phyloP scores from a whole-genome alignment of 192 early-diverging fungal genomes.

The Globomyces pollinis-pini region DNA sequence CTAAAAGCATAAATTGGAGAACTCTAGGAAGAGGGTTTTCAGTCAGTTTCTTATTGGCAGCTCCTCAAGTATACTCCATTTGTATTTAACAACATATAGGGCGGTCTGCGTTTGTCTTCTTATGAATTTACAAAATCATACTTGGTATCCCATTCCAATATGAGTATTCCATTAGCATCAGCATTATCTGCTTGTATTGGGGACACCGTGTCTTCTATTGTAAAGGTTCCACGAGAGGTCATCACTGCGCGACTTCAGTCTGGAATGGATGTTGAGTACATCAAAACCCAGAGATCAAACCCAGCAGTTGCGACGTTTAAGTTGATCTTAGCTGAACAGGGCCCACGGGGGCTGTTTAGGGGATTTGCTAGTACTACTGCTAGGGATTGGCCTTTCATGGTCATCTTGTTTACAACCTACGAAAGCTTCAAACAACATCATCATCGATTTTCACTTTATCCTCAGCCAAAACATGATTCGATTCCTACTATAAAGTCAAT shows the following conservation, averaged over 20 bases:
- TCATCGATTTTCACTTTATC: slow-evolving; percentile 32
- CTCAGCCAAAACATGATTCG: slow-evolving; percentile 19
- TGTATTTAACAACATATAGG: too few species aligned
- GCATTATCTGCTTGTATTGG: slow-evolving; percentile 64
- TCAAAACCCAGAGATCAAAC: not conserved
- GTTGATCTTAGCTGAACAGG: slow-evolving; percentile 49
- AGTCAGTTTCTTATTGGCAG: slow-evolving; percentile 58
- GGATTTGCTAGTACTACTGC: slow-evolving; percentile 66
- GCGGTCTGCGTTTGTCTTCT: slow-evolving; percentile 60
- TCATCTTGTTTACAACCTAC: slow-evolving; percentile 65
- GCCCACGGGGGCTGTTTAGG: slow-evolving; percentile 53
- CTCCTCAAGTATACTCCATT: too few species aligned
- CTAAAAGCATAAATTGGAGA: slow-evolving; percentile 33
- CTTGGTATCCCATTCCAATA: slow-evolving; percentile 15
- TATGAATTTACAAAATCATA: slow-evolving; percentile 60
- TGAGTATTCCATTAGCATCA: slow-evolving; percentile 49
- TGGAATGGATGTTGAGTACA: slow-evolving; percentile 36
- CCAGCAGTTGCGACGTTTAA: slow-evolving; percentile 18
- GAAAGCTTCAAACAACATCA: slow-evolving; percentile 68
- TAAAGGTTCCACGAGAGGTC: slow-evolving; percentile 73
- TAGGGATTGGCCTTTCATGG: slow-evolving; percentile 72
- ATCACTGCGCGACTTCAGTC: slow-evolving; percentile 66
- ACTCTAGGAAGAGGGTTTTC: slow-evolving; percentile 57
- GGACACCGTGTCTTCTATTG: slow-evolving; percentile 61
- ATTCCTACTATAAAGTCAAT: slow-evolving; percentile 55